Base-by-base conservation (phyloP, 306 rosid genomes). In the Inga laurina region DNA sequence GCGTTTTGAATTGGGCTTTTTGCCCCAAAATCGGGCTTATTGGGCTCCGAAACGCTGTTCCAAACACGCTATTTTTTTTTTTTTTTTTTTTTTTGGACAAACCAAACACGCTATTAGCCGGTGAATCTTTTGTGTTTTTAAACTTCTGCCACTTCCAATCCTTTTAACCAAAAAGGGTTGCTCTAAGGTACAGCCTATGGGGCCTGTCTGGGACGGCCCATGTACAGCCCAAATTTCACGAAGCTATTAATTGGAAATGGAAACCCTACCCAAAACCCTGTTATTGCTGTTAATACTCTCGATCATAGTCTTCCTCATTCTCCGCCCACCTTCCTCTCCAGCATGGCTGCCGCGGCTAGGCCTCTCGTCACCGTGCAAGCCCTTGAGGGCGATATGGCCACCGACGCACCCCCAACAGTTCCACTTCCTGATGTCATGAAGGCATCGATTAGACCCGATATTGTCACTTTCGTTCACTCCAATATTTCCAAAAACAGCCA, bases 331-430 rank as follows among this genome's bases (percentile, higher is more conserved):
- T 65, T 44, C 67, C 35, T 52, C 12, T 4, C 8, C 84, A 64
- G 35, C 64, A 90, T 85, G 89, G 91, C 89, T 72, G 91, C 89
- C 81, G 79, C 67, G 3, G 86, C 83, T 13, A 88, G 93, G 0
- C 93, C 93, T 21, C 90, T 90, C 15, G 92, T 90, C 78, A 82
- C 90, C 35, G 89, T 90, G 59, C 92, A 88, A 52, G 7, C 79
- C 72, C 82, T 90, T 13, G 93, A 88, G 10, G 93, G 93, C 41
- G 93, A 90, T 86, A 88, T 87, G 90, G 88, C 88, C 64, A 90
- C 90, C 61, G 90, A 90, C 61, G 16, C 87, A 14, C 9, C 75
- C 14, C 74, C 71, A 6, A 74, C 87, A 10, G 82, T 90, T 2
- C 73, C 79, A 11, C 13, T 90, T 0, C 93, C 93, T 0, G 91